Base-by-base conservation (phyloP, 2,329 filamentous ascomycete genomes). In the Microdochium paspali region DNA sequence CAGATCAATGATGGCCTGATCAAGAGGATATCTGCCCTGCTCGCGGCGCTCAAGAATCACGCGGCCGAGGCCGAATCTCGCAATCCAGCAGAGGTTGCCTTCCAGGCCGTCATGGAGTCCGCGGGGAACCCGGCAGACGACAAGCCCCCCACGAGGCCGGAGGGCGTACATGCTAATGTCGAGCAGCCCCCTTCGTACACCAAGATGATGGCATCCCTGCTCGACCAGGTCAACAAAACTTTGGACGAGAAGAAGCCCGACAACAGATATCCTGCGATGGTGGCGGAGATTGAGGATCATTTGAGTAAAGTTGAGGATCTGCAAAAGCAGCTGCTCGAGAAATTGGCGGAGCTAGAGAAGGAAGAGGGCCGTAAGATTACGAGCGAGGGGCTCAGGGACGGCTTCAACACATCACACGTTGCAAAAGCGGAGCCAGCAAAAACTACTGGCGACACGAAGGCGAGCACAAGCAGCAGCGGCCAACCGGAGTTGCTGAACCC, bases 201-300 rank as follows among this genome's bases (percentile, higher is more conserved):
- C 32, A 89, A 94, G 72, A 98, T 98, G 93, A 90, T 98, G 85
- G 87, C 87, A n/a, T 82, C 84, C n/a, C 68, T 98, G 58, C 78
- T 97, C 20, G 93, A 98, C 59, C 87, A 95, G 66, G 90, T 97
- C 39, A 96, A 95, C 59, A 76, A 80, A 66, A 82, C 87, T 45
- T 74, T 95, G 30, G 87, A 90, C 48, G 86, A 90, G 61, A 85
- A 85, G 66, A 81, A 84, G 51, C 74, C 78, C 0, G 74, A 78
- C 20, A 79, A 84, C 55, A 72, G 87, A 45, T 90, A 87, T 61
- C 73, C 78, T 44, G 84, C 78, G 46, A 96, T 94, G 71, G 73
- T 94, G 24, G 76, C 78, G 44, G 91, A 93, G 58, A 79, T 97
- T 15, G 77, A 80, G 52, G 77, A 74, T 30, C 91, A 98, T 63